These are phyloP conservation scores for Calonectria henricotiae DNA, from an alignment of 2,329 filamentous ascomycete species.

Conservation along the genomic window DNA sequence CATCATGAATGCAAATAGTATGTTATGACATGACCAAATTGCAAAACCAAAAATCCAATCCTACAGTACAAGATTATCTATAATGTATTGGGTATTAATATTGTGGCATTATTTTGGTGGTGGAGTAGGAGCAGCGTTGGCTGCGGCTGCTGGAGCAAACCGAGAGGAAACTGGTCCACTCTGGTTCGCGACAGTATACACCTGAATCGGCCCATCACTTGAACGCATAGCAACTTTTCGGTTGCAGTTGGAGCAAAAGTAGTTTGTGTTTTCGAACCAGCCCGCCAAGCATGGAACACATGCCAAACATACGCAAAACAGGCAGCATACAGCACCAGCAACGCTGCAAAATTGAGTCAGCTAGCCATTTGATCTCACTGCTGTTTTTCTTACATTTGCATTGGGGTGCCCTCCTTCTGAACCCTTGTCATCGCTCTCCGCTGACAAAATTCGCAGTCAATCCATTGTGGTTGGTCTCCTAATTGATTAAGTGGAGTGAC, in stretches of 20 bases:
- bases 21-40: not conserved
- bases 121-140: not conserved
- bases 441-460: slow-evolving; percentile 16
- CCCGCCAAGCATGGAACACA: slow-evolving; percentile 13
- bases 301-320: slow-evolving; percentile 3
- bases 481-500: not conserved
- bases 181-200: not conserved
- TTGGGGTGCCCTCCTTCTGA: not conserved
- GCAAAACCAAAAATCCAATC: not conserved
- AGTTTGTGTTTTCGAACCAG: slow-evolving; percentile 9
- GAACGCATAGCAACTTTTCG: slow-evolving; percentile 7
- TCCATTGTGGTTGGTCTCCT: slow-evolving; percentile 16
- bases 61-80: not conserved
- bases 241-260: slow-evolving; percentile 15
- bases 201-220: not conserved
- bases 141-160: not conserved
- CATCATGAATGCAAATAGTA: not conserved
- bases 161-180: not conserved
- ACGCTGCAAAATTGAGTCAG: not conserved
- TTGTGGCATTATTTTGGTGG: not conserved
- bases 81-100: too few relatives aligned
- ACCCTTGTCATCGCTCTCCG: not conserved
- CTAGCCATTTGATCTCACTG: not conserved
- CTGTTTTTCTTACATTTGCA: slow-evolving; percentile 10
- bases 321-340: slow-evolving; percentile 14